Evolutionary conservation across 495 filamentous ascomycete species (phyloP).

Genomic region (Neurospora sublineolata): DNA sequence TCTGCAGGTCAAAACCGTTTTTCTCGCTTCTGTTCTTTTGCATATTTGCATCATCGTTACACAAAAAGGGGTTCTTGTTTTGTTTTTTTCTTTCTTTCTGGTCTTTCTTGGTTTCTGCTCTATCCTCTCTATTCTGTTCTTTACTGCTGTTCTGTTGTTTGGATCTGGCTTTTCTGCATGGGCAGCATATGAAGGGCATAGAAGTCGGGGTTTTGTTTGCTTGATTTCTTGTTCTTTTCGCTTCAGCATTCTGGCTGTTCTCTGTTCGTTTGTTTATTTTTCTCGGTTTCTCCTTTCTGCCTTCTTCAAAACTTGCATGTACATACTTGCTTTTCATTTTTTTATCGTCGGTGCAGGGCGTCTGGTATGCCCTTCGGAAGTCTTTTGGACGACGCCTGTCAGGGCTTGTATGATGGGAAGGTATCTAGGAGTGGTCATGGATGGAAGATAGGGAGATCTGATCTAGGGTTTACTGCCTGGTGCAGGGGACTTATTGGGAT

Average conservation of each 20-base stretch:
- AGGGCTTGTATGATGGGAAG: background rate
- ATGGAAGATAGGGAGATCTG: background rate
- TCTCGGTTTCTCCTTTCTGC: background rate
- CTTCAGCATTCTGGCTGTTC: background rate
- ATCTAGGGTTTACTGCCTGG: background rate
- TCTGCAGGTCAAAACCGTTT: background rate
- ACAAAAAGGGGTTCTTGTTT: conserved; percentile 1
- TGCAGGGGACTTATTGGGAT: background rate
- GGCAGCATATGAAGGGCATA: background rate
- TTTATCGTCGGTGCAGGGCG: background rate
- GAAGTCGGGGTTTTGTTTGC: background rate
- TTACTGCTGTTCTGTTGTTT: background rate
- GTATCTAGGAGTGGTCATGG: background rate
- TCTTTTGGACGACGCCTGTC: background rate
- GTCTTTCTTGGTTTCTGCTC: background rate
- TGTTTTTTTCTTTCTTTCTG: background rate
- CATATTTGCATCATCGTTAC: background rate
- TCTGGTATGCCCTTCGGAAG: background rate
- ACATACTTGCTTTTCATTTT: background rate
- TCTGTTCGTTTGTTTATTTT: background rate
- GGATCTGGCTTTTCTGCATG: background rate
- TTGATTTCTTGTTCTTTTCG: too few relatives aligned
- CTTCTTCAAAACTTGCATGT: background rate
- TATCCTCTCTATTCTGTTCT: background rate
- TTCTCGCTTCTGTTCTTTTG: conserved; percentile 1